phyloP scores from a whole-genome alignment of 352 stramenopile genomes.

The Globisporangium nagaii region DNA sequence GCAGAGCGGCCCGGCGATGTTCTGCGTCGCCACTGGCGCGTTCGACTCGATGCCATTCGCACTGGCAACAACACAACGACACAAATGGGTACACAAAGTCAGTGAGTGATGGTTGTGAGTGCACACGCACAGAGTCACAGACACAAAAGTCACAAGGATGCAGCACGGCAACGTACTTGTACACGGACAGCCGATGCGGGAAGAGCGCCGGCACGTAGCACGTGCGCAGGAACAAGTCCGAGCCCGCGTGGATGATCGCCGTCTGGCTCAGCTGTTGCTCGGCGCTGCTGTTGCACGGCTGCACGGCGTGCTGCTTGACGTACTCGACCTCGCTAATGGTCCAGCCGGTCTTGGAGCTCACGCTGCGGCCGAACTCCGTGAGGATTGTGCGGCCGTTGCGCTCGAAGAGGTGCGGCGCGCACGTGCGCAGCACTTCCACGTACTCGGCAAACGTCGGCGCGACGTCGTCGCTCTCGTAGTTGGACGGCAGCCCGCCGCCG shows the following conservation, averaged over 20 bases:
- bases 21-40: constrained; percentile 39
- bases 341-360: constrained; percentile 85
- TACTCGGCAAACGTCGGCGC: constrained; percentile 82
- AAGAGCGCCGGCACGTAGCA: constrained; percentile 83
- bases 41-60: constrained; percentile 37
- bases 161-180: constrained; percentile 43
- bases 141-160: neutral
- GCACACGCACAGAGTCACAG: neutral
- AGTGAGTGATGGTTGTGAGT: neutral
- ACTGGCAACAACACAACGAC: constrained; percentile 18
- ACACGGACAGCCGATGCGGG: constrained; percentile 77
- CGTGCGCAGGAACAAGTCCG: constrained; percentile 85
- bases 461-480: constrained; percentile 77
- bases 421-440: constrained; percentile 55
- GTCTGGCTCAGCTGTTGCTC: constrained; percentile 40
- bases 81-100: neutral
- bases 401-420: constrained; percentile 81
- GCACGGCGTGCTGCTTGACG: constrained; percentile 64
- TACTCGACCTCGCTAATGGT: constrained; percentile 89
- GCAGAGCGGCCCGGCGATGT: constrained; percentile 89
- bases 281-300: neutral
- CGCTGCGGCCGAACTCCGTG: constrained; percentile 88
- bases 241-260: constrained; percentile 86
- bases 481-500: constrained; percentile 86
- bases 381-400: constrained; percentile 72